Conservation (phyloP, 2,329 filamentous ascomycete species). For the Cordyceps militaris region DNA sequence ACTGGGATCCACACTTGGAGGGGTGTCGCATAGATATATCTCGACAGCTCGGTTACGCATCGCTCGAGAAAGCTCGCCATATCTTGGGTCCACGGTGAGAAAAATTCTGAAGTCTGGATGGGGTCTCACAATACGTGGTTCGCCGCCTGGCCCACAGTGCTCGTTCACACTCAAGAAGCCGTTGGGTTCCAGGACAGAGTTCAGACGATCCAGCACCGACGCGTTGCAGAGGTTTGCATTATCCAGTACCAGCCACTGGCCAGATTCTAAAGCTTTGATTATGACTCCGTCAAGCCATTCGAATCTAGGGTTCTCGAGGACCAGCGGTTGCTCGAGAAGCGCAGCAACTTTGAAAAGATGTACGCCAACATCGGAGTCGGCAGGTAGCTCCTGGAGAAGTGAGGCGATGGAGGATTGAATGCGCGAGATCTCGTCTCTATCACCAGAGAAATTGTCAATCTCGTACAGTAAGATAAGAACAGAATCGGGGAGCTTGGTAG, state of each 20-base stretch:
- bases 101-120: slow-evolving; percentile 89
- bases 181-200: slow-evolving; percentile 87
- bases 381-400: slow-evolving; percentile 35
- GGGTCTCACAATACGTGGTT: slow-evolving; percentile 70
- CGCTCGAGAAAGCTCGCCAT: slow-evolving; percentile 88
- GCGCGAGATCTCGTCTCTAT: slow-evolving; percentile 29
- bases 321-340: slow-evolving; percentile 45
- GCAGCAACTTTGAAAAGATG: slow-evolving; percentile 42
- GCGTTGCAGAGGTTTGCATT: slow-evolving; percentile 96
- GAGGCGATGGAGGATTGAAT: slow-evolving; percentile 33
- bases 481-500: slow-evolving; percentile 37
- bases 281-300: slow-evolving; percentile 95
- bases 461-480: slow-evolving; percentile 45
- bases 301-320: slow-evolving; percentile 70
- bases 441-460: slow-evolving; percentile 36
- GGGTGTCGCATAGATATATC: slow-evolving; percentile 60
- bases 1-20: slow-evolving; percentile 26
- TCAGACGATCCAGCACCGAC: slow-evolving; percentile 87
- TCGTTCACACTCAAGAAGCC: slow-evolving; percentile 89
- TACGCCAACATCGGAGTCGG: slow-evolving; percentile 38
- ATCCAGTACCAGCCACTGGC: slow-evolving; percentile 89
- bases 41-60: slow-evolving; percentile 96
- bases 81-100: slow-evolving; percentile 82
- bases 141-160: slow-evolving; percentile 75
- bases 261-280: slow-evolving; percentile 76